Conservation (phyloP, 2,329 filamentous ascomycete species). For the Claviceps fusiformis region DNA sequence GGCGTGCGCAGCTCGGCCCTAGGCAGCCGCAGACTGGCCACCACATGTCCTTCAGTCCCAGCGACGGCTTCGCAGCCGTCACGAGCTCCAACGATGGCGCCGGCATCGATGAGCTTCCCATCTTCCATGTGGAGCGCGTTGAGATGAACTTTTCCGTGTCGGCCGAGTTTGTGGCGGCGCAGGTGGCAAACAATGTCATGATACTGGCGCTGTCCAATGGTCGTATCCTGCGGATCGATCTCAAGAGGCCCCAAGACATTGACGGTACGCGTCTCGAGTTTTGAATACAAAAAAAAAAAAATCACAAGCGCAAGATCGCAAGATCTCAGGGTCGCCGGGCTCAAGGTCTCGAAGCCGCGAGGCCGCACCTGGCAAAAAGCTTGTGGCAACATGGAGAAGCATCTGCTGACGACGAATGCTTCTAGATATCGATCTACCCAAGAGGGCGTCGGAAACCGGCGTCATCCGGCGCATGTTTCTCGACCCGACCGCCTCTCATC, state of each 20-base stretch:
- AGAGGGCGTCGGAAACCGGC: conserved; percentile 80
- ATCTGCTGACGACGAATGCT: not conserved
- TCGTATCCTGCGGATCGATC: conserved; percentile 83
- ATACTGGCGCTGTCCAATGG: conserved; percentile 85
- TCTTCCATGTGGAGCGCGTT: conserved; percentile 89
- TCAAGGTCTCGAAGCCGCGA: too few species aligned
- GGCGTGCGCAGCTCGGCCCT: not conserved
- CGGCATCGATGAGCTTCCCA: conserved; percentile 55
- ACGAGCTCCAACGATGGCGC: conserved; percentile 43
- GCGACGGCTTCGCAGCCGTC: conserved; percentile 58
- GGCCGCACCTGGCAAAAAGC: too few species aligned
- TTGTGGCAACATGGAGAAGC: not conserved
- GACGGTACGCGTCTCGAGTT: conserved; percentile 45
- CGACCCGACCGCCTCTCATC: conserved; percentile 88
- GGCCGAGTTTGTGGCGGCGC: conserved; percentile 88
- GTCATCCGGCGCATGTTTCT: conserved; percentile 94
- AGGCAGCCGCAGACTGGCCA: conserved; percentile 3
- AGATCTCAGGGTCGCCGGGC: too few species aligned
- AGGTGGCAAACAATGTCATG: conserved; percentile 94
- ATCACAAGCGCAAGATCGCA: too few species aligned
- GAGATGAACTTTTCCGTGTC: conserved; percentile 90
- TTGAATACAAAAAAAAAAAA: too few species aligned
- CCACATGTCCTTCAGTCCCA: conserved; percentile 24
- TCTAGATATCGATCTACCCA: conserved; percentile 88
- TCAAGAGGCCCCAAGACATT: conserved; percentile 88